A percentile compares a stretch with the other conserved stretches of the same genome.
phyloP scores from a whole-genome alignment of 116 monocot species.

The Thalassia testudinum region DNA sequence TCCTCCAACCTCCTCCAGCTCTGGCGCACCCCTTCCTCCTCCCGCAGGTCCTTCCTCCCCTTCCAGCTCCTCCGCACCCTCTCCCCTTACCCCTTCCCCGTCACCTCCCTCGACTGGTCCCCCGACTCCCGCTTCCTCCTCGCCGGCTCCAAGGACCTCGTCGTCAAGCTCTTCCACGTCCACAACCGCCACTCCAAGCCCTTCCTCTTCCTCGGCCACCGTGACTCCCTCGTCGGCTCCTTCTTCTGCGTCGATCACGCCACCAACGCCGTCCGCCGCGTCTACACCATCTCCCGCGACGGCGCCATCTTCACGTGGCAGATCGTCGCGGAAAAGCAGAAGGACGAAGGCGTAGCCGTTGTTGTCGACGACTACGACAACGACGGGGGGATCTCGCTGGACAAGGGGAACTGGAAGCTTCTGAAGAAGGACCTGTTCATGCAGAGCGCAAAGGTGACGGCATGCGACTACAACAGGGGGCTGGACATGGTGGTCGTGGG shows the following conservation, averaged over 20 bases:
- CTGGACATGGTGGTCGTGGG: conserved; percentile 95
- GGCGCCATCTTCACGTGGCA: conserved; percentile 86
- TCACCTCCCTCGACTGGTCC: conserved; percentile 65
- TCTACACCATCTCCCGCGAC: conserved; percentile 59
- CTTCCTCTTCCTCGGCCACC: conserved; percentile 66
- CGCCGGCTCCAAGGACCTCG: conserved; percentile 74
- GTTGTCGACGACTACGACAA: neutral
- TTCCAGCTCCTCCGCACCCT: conserved; percentile 62
- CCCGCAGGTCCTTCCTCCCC: conserved; percentile 73
- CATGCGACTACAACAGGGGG: conserved; percentile 84
- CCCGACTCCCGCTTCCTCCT: conserved; percentile 54
- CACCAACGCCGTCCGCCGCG: conserved; percentile 17
- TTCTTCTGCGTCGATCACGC: conserved; percentile 62
- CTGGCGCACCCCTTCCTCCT: conserved; percentile 73
- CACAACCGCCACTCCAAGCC: conserved; percentile 33
- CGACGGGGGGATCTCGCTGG: conserved; percentile 17
- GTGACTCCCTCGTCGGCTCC: conserved; percentile 57
- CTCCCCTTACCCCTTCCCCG: conserved; percentile 26
- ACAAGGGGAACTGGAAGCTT: conserved; percentile 56
- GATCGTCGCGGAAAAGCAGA: conserved; percentile 5
- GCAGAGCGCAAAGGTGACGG: conserved; percentile 62
- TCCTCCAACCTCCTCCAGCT: conserved; percentile 64
- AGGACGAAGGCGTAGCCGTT: neutral
- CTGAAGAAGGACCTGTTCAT: conserved; percentile 89
- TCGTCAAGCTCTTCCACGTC: conserved; percentile 37